These are phyloP conservation scores for Penicillium hordei DNA, from an alignment of 2,329 filamentous ascomycete species.

Conservation along the genomic window DNA sequence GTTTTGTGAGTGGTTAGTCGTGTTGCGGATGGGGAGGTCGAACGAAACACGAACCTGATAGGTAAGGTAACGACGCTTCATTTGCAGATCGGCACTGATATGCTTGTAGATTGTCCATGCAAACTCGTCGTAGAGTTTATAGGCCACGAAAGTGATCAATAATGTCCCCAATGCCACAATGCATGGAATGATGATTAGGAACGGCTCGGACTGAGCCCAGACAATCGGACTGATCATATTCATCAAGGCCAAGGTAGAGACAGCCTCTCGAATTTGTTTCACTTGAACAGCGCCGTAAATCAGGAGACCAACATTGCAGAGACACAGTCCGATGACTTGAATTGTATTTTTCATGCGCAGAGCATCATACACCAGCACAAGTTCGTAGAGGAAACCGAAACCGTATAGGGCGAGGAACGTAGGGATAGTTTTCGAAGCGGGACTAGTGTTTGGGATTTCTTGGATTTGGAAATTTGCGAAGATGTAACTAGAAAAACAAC, in stretches of 20 bases:
- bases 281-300: conserved; percentile 93
- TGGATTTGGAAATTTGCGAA: conserved; percentile 78
- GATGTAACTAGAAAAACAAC: conserved; percentile 65
- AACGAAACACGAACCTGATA: conserved; percentile 70
- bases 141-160: conserved; percentile 73
- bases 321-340: conserved; percentile 91
- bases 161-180: conserved; percentile 76
- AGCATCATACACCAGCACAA: conserved; percentile 89
- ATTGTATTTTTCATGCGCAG: conserved; percentile 96
- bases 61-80: conserved; percentile 94
- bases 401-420: conserved; percentile 96
- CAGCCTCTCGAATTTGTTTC: conserved; percentile 79
- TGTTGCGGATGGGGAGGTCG: conserved; percentile 20
- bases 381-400: conserved; percentile 91
- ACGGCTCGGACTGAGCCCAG: conserved; percentile 70
- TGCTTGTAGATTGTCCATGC: conserved; percentile 99
- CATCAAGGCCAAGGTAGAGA: conserved; percentile 53
- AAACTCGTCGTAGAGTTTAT: conserved; percentile 98
- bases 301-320: conserved; percentile 87
- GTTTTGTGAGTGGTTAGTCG: not conserved
- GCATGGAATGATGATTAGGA: conserved; percentile 79
- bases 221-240: conserved; percentile 55
- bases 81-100: conserved; percentile 92
- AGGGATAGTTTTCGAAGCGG: conserved; percentile 68
- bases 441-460: conserved; percentile 43